Evolutionary conservation across 2,329 filamentous ascomycete species (phyloP), one percentile per base, ranked within the genome.

Genomic region (Pseudogymnoascus sp.): DNA sequence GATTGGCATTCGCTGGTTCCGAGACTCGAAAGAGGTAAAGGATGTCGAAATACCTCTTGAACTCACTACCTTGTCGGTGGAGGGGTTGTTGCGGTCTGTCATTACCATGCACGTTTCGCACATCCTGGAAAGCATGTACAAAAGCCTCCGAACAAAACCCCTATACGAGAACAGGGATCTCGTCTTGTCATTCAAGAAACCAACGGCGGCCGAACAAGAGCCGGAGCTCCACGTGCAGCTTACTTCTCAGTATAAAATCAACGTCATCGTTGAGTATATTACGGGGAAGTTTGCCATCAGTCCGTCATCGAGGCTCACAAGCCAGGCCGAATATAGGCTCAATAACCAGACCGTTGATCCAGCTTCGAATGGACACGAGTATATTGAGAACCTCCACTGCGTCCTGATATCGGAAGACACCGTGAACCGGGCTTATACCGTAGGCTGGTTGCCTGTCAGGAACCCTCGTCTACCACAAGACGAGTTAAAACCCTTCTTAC

Each of bases 1-100:
- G 58, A 72, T 95, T 52, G 81, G 78, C 2, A 76, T 88, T 40
- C 87, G 91, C 67, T 99, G 95, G 93, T 92, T 96, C 74, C 86
- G 90, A 63, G 88, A 93, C 70, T 88, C 87, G 66, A 87, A 88
- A 68, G 89, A 93, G 72, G 84, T 92, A 41, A 82, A 83, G 65
- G 84, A 88, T 63, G 77, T 79, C n/a, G 76, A 84, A n/a, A 80
- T 97, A 28, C 73, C 81, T 1, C 80, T 96, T 35, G 83, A 96
- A 70, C 77, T 82, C 52, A 77, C 83, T 43, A 78, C 82, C 11
- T 80, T 97, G 21, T 95, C 89, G 2, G 82, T 90, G 59, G 91
- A 96, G 71, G 72, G 77, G 4, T 82, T 96, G 2, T 76, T 99
- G 45, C 88, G 88, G 68, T 81, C 82, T 35, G 85, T 93, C 16